A percentile compares a stretch with the other conserved stretches of the same genome.
These are phyloP conservation scores for Oryza longistaminata DNA, from an alignment of 176 grass and related monocot species.

Conservation along the genomic window DNA sequence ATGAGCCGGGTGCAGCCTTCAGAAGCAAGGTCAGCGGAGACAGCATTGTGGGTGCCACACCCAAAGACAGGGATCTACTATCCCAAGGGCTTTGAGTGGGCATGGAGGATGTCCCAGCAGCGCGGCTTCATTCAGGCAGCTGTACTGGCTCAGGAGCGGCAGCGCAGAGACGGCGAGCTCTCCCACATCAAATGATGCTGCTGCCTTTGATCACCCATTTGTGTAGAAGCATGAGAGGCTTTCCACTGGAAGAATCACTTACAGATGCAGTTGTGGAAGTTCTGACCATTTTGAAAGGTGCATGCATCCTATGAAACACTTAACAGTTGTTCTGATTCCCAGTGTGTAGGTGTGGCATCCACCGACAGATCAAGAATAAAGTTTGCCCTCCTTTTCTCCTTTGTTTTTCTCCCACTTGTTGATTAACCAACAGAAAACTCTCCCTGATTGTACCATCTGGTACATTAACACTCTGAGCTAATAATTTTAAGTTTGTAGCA, in stretches of 20 bases:
- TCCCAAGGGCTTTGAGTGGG: conserved; percentile 86
- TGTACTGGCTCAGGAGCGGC: conserved; percentile 76
- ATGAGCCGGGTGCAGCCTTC: conserved; percentile 26
- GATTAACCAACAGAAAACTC: conserved; percentile 12
- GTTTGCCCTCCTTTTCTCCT: neutral
- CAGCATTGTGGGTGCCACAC: conserved; percentile 74
- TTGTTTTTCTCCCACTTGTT: neutral
- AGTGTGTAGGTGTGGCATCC: neutral
- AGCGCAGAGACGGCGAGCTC: conserved; percentile 47
- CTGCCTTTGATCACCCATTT: conserved; percentile 52
- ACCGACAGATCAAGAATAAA: conserved; percentile 39
- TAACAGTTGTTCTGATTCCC: conserved; percentile 32
- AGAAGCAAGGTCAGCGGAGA: conserved; percentile 42
- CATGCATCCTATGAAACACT: conserved; percentile 30
- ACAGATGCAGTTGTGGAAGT: conserved; percentile 22
- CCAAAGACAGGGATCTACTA: conserved; percentile 96
- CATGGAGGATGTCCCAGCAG: conserved; percentile 77
- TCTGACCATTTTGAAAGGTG: conserved; percentile 28
- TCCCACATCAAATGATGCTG: conserved; percentile 20
- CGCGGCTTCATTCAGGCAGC: conserved; percentile 59
- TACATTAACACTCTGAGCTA: neutral
- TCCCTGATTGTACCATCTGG: neutral
- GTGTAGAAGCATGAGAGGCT: conserved; percentile 33
- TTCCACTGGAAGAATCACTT: conserved; percentile 33
- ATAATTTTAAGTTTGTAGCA: neutral